Evolutionary conservation across 768 basidiomycete genomes (phyloP).

Genomic region (Coprinellus aureogranulatus): DNA sequence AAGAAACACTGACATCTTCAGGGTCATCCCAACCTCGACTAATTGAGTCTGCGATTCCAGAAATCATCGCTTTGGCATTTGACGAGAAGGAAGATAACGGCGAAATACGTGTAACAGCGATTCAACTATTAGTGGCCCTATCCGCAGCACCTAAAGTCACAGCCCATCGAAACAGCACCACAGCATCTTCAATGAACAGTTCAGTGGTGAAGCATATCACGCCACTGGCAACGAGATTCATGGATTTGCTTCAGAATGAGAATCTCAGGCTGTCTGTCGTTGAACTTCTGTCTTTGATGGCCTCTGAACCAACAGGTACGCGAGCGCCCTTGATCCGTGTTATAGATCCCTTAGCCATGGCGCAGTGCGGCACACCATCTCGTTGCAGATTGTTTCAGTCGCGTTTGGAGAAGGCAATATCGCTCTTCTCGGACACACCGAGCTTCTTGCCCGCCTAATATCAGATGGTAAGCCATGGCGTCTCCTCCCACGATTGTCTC

Average conservation of each 20-base stretch:
- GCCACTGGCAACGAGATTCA: background rate
- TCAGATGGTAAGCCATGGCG: background rate
- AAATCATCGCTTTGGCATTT: background rate
- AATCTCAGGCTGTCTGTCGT: background rate
- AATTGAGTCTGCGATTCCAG: background rate
- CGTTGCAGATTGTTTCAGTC: background rate
- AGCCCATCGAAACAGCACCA: background rate
- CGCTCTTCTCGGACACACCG: background rate
- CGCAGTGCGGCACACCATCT: background rate
- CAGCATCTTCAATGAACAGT: background rate
- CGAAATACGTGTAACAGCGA: background rate
- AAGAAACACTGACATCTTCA: background rate
- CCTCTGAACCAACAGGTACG: background rate
- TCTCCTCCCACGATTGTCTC: too few relatives aligned
- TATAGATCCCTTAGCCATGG: too few relatives aligned
- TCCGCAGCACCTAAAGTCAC: background rate
- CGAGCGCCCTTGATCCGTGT: too few relatives aligned
- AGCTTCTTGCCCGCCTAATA: background rate
- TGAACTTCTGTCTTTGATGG: background rate
- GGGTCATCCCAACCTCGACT: background rate
- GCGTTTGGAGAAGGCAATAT: background rate
- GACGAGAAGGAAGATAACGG: conserved; percentile 1
- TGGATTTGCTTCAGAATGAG: background rate
- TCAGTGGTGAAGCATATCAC: background rate
- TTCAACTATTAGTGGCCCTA: background rate